Conservation (phyloP, 2,329 filamentous ascomycete genomes). For the Fusarium lateritium region DNA sequence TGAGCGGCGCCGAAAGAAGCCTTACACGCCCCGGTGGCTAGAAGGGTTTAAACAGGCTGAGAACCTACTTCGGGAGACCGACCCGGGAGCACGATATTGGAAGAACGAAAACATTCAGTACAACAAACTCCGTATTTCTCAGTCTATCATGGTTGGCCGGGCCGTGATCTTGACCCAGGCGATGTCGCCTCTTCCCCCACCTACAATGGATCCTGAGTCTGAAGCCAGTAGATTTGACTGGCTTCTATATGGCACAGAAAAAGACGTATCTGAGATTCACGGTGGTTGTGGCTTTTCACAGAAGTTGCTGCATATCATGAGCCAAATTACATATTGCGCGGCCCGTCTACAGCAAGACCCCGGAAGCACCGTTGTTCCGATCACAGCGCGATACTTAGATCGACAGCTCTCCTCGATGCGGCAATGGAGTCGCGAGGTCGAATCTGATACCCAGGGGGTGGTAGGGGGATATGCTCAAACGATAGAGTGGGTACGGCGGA, state of each 20-base stretch:
- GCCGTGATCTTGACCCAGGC: conserved; percentile 57
- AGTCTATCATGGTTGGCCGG: conserved; percentile 58
- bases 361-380: conserved; percentile 1
- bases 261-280: conserved; percentile 9
- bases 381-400: background rate
- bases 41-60: conserved; percentile 55
- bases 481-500: too few species aligned
- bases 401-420: too few species aligned
- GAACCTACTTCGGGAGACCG: conserved; percentile 52
- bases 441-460: too few species aligned
- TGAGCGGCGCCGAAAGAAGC: conserved; percentile 53
- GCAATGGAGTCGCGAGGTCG: too few species aligned
- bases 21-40: conserved; percentile 55
- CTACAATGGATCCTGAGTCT: conserved; percentile 47
- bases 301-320: conserved; percentile 8
- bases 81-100: conserved; percentile 56
- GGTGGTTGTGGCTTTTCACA: conserved; percentile 1
- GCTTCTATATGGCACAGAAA: conserved; percentile 1
- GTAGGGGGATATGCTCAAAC: too few species aligned
- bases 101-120: conserved; percentile 53
- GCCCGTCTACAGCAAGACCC: conserved; percentile 4
- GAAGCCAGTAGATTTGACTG: conserved; percentile 41
- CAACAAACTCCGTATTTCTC: conserved; percentile 53
- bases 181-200: conserved; percentile 52
- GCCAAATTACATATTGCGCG: conserved; percentile 10